A percentile compares a stretch with the other conserved stretches of the same genome.
These are phyloP conservation scores for Cladophialophora immunda DNA, from an alignment of 2,329 filamentous ascomycete genomes.

Conservation along the genomic window DNA sequence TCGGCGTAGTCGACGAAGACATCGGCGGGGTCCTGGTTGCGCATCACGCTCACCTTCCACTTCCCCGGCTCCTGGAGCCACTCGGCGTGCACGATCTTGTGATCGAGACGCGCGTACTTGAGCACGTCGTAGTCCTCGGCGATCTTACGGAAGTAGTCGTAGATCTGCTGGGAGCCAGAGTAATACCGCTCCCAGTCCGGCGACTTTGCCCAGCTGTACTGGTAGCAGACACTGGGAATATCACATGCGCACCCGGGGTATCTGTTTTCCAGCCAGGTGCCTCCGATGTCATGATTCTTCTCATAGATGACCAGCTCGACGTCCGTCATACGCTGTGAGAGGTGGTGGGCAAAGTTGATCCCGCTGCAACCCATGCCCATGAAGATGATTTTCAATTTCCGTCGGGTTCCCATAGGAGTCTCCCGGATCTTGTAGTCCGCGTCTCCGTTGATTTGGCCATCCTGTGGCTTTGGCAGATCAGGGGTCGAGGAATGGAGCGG, in stretches of 20 bases:
- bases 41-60: not conserved
- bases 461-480: not conserved
- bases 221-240: conserved; percentile 44
- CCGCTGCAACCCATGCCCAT: conserved; percentile 43
- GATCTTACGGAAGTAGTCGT: conserved; percentile 42
- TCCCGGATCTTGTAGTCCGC: conserved; percentile 2
- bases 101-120: conserved; percentile 40
- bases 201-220: conserved; percentile 49
- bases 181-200: conserved; percentile 40
- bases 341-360: conserved; percentile 42
- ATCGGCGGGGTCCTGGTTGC: not conserved
- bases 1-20: not conserved
- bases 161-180: conserved; percentile 41
- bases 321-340: conserved; percentile 23
- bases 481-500: no score
- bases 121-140: conserved; percentile 39
- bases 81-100: conserved; percentile 41
- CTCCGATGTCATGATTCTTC: no score
- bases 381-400: conserved; percentile 29
- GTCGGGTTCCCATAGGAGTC: conserved; percentile 16
- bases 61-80: not conserved
- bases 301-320: no score
- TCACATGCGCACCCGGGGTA: conserved; percentile 48
- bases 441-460: conserved; percentile 7
- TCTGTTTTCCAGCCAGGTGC: no score